Evolutionary conservation across 1,284 basidiomycete species (phyloP).

Genomic region (Heterobasidion parviporum): DNA sequence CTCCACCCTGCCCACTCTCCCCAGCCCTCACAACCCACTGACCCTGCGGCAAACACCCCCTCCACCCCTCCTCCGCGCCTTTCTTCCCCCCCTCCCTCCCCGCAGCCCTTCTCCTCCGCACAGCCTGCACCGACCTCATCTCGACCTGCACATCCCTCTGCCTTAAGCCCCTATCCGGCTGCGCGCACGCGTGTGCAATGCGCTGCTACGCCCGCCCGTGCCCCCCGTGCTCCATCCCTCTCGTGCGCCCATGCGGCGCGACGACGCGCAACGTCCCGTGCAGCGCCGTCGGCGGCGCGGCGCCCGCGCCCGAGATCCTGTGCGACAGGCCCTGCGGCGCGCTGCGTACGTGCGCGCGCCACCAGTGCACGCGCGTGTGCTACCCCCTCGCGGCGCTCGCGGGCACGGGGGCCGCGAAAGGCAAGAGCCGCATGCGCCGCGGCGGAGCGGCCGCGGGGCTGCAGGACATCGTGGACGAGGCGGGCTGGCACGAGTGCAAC

Average conservation of each 20-base stretch:
- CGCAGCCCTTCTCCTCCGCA: conserved; percentile 32
- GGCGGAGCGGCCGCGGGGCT: conserved; percentile 2
- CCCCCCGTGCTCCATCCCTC: conserved; percentile 62
- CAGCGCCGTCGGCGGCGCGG: conserved; percentile 28
- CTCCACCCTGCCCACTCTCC: conserved; percentile 65
- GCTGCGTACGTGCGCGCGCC: conserved; percentile 70
- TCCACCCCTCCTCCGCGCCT: conserved; percentile 29
- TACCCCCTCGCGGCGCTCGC: conserved; percentile 76
- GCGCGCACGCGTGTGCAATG: conserved; percentile 60
- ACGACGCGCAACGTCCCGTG: conserved; percentile 49
- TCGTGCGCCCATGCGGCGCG: conserved; percentile 70
- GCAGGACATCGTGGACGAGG: conserved; percentile 38
- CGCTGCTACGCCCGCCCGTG: conserved; percentile 60
- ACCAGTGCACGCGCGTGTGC: conserved; percentile 76
- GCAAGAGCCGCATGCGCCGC: conserved; percentile 54
- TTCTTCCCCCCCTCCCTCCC: conserved; percentile 19
- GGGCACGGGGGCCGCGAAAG: conserved; percentile 25
- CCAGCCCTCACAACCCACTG: conserved; percentile 65
- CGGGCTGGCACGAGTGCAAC: conserved; percentile 74
- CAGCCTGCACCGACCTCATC: conserved; percentile 63
- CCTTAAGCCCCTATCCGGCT: conserved; percentile 50
- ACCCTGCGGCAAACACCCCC: conserved; percentile 68
- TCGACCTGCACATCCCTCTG: conserved; percentile 73
- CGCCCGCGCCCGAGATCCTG: conserved; percentile 46
- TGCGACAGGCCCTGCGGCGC: conserved; percentile 76